A percentile compares a stretch with the other conserved stretches of the same genome.
phyloP scores from a whole-genome alignment of 2,329 filamentous ascomycete genomes.

The Daldinia eschscholtzii region DNA sequence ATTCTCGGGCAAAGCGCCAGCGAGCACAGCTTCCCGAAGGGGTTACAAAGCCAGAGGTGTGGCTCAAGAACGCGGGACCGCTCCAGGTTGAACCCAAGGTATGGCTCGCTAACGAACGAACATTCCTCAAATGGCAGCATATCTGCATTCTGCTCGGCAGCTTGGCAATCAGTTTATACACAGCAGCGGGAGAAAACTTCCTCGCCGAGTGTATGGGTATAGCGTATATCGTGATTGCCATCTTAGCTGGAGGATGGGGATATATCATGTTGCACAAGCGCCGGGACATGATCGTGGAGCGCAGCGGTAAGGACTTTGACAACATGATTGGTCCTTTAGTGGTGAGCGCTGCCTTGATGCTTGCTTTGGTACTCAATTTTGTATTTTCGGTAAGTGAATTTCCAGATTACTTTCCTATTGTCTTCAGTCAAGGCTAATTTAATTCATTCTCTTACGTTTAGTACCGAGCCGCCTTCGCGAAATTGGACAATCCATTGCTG shows the following conservation, averaged over 20 bases:
- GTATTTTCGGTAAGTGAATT: constrained; percentile 76
- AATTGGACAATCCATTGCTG: constrained; percentile 33
- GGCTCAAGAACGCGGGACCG: constrained; percentile 95
- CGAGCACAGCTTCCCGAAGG: constrained; percentile 79
- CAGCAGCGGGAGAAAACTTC: constrained; percentile 84
- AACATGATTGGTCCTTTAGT: constrained; percentile 86
- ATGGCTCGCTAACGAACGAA: constrained; percentile 98
- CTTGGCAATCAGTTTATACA: constrained; percentile 86
- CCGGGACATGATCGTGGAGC: constrained; percentile 81
- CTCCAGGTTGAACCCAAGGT: constrained; percentile 97
- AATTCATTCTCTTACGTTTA: constrained; percentile 25
- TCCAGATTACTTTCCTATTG: constrained; percentile 5
- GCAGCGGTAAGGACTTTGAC: constrained; percentile 94
- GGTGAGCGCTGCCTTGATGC: constrained; percentile 81
- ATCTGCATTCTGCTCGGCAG: constrained; percentile 89
- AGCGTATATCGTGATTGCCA: constrained; percentile 83
- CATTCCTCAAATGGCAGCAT: constrained; percentile 99
- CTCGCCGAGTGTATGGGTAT: constrained; percentile 84
- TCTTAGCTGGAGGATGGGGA: constrained; percentile 89
- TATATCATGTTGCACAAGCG: constrained; percentile 84
- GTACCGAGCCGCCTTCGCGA: constrained; percentile 52
- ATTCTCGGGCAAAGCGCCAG: constrained; percentile 69
- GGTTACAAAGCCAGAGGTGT: constrained; percentile 84
- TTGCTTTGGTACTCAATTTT: constrained; percentile 89
- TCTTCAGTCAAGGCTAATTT: constrained; percentile 19